Percentiles rank a stretch among this genome's conserved stretches.
These are phyloP conservation scores for Hydnomerulius pinastri DNA, from an alignment of 768 basidiomycete genomes.

Conservation along the genomic window DNA sequence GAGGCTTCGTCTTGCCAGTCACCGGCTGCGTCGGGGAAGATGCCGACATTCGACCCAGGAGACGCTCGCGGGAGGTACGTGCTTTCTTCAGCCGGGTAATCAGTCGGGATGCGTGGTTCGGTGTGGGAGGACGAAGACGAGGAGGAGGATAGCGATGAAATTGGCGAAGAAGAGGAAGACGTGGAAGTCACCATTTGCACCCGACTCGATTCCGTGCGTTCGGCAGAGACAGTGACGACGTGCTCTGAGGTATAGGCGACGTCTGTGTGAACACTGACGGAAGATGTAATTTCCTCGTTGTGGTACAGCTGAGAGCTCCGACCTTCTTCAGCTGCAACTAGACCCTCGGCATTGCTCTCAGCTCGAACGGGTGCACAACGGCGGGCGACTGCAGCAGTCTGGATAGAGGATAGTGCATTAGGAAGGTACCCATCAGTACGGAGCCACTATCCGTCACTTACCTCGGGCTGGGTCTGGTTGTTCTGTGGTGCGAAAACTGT, in stretches of 20 bases:
- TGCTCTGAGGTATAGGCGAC: too few relatives aligned
- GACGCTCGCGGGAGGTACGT: neutral
- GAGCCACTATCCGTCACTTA: neutral
- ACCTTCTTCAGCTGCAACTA: too few relatives aligned
- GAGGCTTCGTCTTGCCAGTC: neutral
- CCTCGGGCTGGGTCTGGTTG: neutral
- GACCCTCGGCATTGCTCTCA: neutral
- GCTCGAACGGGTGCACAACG: neutral
- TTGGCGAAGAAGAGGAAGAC: too few relatives aligned
- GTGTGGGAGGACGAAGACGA: neutral
- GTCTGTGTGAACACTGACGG: neutral
- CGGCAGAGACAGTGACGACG: too few relatives aligned
- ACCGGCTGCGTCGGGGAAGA: neutral
- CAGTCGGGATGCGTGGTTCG: too few relatives aligned
- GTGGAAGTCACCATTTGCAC: too few relatives aligned
- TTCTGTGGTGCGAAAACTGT: neutral
- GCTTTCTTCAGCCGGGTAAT: too few relatives aligned
- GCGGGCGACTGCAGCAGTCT: neutral
- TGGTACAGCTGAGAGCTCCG: neutral
- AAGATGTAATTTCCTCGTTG: neutral
- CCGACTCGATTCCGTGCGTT: too few relatives aligned
- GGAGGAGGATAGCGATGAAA: neutral
- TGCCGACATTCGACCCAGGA: neutral
- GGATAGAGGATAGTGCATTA: neutral
- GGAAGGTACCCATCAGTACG: neutral